Percentiles rank a stretch among this genome's conserved stretches.
Conservation (phyloP, 495 filamentous ascomycete genomes). For the Xylaria sp. region DNA sequence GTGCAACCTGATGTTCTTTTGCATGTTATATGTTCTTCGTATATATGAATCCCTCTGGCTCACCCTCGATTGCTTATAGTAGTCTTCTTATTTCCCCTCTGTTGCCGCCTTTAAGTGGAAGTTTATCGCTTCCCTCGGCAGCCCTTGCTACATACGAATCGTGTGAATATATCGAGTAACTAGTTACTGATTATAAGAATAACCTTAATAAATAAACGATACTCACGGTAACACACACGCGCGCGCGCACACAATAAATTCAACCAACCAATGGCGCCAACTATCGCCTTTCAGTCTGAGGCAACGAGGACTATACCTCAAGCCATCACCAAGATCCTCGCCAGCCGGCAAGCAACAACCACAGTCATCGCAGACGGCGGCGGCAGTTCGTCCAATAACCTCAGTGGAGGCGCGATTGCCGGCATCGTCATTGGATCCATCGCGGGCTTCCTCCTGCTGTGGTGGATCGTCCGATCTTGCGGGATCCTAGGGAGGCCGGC, state of each 20-base stretch:
- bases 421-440: slow-evolving; percentile 68
- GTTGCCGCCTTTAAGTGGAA: background rate
- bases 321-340: slow-evolving; percentile 32
- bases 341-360: slow-evolving; percentile 34
- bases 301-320: slow-evolving; percentile 34
- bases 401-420: slow-evolving; percentile 63
- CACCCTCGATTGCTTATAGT: background rate
- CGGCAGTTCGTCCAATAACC: slow-evolving; percentile 35
- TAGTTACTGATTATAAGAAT: background rate
- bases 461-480: slow-evolving; percentile 59
- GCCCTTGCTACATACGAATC: too few relatives aligned
- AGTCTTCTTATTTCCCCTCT: background rate
- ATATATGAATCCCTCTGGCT: slow-evolving; percentile 1
- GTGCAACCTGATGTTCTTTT: background rate
- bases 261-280: slow-evolving; percentile 33
- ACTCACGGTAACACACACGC: slow-evolving; percentile 1
- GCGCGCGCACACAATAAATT: too few relatives aligned
- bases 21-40: background rate
- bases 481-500: slow-evolving; percentile 46
- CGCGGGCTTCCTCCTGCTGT: slow-evolving; percentile 58
- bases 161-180: background rate
- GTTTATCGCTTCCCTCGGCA: background rate
- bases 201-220: background rate
- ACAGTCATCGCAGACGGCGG: slow-evolving; percentile 31
- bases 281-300: slow-evolving; percentile 21